A percentile compares a stretch with the other conserved stretches of the same genome.
phyloP scores from a whole-genome alignment of 805 yeast genomes.

The Ogataea minuta region DNA sequence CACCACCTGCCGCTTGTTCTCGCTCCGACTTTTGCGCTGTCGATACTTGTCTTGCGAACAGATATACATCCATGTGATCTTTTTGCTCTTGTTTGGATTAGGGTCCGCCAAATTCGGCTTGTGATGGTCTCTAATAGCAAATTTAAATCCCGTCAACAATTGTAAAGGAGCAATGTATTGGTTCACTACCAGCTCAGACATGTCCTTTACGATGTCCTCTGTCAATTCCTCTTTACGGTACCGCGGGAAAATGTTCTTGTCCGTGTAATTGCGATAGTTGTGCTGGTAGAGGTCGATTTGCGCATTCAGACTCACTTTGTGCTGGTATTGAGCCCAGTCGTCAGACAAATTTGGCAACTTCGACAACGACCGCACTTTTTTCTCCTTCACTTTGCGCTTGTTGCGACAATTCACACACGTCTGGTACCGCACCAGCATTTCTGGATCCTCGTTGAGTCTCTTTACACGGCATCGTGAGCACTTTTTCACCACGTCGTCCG shows the following conservation, averaged over 20 bases:
- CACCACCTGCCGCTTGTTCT: conserved; percentile 35
- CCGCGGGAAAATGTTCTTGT: conserved; percentile 34
- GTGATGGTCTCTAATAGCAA: conserved; percentile 45
- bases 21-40: conserved; percentile 42
- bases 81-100: conserved; percentile 40
- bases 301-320: conserved; percentile 35
- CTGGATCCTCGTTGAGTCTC: conserved; percentile 34
- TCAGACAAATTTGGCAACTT: conserved; percentile 37
- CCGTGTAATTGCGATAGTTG: conserved; percentile 35
- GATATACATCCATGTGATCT: conserved; percentile 43
- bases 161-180: conserved; percentile 41
- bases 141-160: conserved; percentile 40
- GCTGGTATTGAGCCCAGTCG: conserved; percentile 34
- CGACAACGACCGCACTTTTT: conserved; percentile 28
- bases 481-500: conserved; percentile 31
- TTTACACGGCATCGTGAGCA: conserved; percentile 46
- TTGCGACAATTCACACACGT: conserved; percentile 41
- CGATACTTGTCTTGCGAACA: conserved; percentile 44
- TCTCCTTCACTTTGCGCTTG: conserved; percentile 37
- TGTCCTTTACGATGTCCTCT: conserved; percentile 32
- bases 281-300: conserved; percentile 37
- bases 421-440: conserved; percentile 38
- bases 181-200: conserved; percentile 36
- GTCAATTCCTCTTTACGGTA: conserved; percentile 33
- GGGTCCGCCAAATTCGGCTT: conserved; percentile 32